Evolutionary conservation across 73 alveolate species (phyloP).

Genomic region (Breviolum minutum): DNA sequence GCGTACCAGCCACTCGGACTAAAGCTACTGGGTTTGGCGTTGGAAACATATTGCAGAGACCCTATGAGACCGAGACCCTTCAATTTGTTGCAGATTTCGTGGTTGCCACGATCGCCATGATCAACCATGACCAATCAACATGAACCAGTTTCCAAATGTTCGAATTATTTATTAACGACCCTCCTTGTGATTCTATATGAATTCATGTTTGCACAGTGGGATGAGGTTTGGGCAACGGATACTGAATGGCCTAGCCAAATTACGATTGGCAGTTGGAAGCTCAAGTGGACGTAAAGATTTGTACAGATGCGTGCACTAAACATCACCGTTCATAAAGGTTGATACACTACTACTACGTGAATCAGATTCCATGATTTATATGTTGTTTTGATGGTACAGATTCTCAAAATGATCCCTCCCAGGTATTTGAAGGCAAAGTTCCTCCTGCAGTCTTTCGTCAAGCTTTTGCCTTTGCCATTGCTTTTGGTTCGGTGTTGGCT

Average conservation of each 20-base stretch:
- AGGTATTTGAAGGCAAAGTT: constrained; percentile 45
- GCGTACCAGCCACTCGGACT: constrained; percentile 20
- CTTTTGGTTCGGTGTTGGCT: constrained; percentile 55
- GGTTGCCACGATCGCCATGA: background rate
- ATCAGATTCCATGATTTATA: background rate
- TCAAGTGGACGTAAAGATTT: too few species aligned
- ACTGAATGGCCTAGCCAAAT: constrained; percentile 5
- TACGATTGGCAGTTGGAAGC: background rate
- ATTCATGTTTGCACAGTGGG: background rate
- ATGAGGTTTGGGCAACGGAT: constrained; percentile 60
- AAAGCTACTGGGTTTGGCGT: background rate
- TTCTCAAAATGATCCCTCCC: background rate
- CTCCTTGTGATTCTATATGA: background rate
- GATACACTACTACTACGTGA: background rate
- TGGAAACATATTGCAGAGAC: background rate
- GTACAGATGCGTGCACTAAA: too few species aligned
- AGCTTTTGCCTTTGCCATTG: constrained; percentile 14
- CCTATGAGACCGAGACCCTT: background rate
- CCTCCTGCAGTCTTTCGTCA: constrained; percentile 20
- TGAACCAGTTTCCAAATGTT: background rate
- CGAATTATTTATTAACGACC: background rate
- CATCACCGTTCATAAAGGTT: too few species aligned
- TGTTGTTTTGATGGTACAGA: background rate
- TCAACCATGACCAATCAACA: background rate
- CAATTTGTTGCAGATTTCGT: background rate